These are phyloP conservation scores for Endoconidiophora laricicola DNA, from an alignment of 2,329 filamentous ascomycete genomes.

Conservation along the genomic window DNA sequence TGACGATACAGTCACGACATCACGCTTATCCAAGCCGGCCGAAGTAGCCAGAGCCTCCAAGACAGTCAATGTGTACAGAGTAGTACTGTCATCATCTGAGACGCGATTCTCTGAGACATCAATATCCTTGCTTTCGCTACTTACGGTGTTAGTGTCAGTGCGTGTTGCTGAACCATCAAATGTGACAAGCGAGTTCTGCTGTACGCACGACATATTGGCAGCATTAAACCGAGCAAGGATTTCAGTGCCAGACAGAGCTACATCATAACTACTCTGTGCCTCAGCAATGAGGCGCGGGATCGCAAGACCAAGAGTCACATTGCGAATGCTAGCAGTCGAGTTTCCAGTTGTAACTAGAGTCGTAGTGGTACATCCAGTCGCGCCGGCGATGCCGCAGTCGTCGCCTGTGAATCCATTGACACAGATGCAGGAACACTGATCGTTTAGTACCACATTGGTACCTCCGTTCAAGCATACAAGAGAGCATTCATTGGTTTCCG, in stretches of 20 bases:
- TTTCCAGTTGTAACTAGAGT: conserved; percentile 25
- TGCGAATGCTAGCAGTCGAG: conserved; percentile 26
- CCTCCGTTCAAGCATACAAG: conserved; percentile 66
- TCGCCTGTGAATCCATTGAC: conserved; percentile 64
- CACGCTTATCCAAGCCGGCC: neutral
- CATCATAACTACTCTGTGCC: conserved; percentile 51
- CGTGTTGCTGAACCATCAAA: conserved; percentile 46
- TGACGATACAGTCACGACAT: conserved; percentile 6
- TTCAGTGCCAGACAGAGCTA: conserved; percentile 52
- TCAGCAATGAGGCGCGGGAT: conserved; percentile 57
- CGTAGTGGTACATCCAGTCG: conserved; percentile 37
- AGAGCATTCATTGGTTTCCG: conserved; percentile 37
- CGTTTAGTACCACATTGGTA: conserved; percentile 49
- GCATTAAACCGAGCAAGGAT: conserved; percentile 63
- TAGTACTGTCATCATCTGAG: neutral
- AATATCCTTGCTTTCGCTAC: conserved; percentile 13
- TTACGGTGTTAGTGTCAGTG: conserved; percentile 17
- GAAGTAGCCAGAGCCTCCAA: neutral
- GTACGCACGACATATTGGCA: conserved; percentile 60
- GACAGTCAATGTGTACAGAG: neutral
- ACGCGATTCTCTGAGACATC: conserved; percentile 1
- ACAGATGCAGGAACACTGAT: conserved; percentile 72
- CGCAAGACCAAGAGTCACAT: conserved; percentile 67
- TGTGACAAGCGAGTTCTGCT: conserved; percentile 75
- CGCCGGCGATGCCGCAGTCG: conserved; percentile 31